Evolutionary conservation across 345 rosid species (phyloP).

Genomic region (Cochlearia excelsa): DNA sequence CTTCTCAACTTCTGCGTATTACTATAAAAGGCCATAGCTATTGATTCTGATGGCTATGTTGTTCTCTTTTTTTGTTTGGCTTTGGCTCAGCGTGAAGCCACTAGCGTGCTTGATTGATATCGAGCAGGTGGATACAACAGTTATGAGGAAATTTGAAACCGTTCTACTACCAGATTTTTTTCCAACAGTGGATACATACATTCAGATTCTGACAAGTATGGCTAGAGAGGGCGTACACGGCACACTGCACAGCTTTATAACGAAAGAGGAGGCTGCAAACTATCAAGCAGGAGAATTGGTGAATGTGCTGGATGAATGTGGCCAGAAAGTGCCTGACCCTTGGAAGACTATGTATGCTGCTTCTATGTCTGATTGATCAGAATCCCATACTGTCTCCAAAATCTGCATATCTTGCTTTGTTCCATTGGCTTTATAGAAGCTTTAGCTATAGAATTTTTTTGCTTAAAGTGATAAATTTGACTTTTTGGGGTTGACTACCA

Average conservation of each 20-base stretch:
- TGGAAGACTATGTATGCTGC: conserved; percentile 33
- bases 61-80: not conserved
- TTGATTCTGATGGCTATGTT: not conserved
- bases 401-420: too few relatives aligned
- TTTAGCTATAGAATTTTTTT: too few relatives aligned
- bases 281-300: conserved; percentile 39
- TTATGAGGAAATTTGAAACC: conserved; percentile 40
- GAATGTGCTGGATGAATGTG: conserved; percentile 50
- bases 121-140: conserved; percentile 33
- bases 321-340: conserved; percentile 47
- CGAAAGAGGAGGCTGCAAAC: conserved; percentile 36
- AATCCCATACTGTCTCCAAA: not conserved
- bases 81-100: conserved; percentile 31
- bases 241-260: conserved; percentile 46
- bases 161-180: conserved; percentile 51
- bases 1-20: conserved; percentile 2
- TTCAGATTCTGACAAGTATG: conserved; percentile 49
- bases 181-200: conserved; percentile 33
- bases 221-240: conserved; percentile 52
- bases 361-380: conserved; percentile 26
- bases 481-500: too few relatives aligned
- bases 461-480: too few relatives aligned
- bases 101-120: conserved; percentile 39
- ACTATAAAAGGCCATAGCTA: conserved; percentile 5
- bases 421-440: too few relatives aligned